phyloP scores from a whole-genome alignment of 2,329 filamentous ascomycete genomes.

The Fusarium sp. region DNA sequence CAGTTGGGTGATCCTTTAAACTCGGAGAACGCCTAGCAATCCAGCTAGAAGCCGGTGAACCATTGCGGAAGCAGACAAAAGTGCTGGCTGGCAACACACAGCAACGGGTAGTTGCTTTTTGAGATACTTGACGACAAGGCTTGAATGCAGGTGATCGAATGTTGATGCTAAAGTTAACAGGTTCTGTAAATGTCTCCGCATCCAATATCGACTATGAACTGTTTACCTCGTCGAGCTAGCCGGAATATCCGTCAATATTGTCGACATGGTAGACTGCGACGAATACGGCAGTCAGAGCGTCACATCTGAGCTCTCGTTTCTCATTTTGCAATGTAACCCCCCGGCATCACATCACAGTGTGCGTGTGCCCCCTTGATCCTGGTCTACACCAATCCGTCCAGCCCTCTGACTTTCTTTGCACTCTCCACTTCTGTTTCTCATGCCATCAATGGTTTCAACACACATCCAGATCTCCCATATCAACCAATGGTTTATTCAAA shows the following conservation, averaged over 20 bases:
- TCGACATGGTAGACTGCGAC: slow-evolving; percentile 23
- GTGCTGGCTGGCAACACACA: slow-evolving; percentile 37
- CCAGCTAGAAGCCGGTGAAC: slow-evolving; percentile 14
- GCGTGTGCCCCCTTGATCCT: slow-evolving; percentile 27
- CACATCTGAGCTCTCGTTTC: slow-evolving; percentile 43
- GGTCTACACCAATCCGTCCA: slow-evolving; percentile 42
- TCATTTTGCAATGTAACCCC: slow-evolving; percentile 40
- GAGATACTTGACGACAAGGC: slow-evolving; percentile 28
- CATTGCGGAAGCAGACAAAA: slow-evolving; percentile 22
- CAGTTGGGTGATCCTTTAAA: slow-evolving; percentile 19
- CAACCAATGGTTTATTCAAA: slow-evolving; percentile 38
- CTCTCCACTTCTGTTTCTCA: slow-evolving; percentile 31
- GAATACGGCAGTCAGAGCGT: slow-evolving; percentile 44
- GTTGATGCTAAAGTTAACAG: slow-evolving; percentile 28
- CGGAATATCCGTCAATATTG: slow-evolving; percentile 34
- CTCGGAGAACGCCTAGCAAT: slow-evolving; percentile 28
- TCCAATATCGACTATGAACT: slow-evolving; percentile 22
- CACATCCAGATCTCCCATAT: slow-evolving; percentile 15
- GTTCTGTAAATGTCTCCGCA: slow-evolving; percentile 29
- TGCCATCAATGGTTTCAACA: slow-evolving; percentile 39
- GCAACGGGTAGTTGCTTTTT: slow-evolving; percentile 33
- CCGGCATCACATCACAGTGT: slow-evolving; percentile 46
- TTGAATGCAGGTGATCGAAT: slow-evolving; percentile 33
- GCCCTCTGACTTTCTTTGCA: slow-evolving; percentile 15
- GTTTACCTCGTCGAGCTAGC: slow-evolving; percentile 29